These are phyloP conservation scores for Citrullus mucosospermus DNA, from an alignment of 306 rosid genomes.

Conservation along the genomic window DNA sequence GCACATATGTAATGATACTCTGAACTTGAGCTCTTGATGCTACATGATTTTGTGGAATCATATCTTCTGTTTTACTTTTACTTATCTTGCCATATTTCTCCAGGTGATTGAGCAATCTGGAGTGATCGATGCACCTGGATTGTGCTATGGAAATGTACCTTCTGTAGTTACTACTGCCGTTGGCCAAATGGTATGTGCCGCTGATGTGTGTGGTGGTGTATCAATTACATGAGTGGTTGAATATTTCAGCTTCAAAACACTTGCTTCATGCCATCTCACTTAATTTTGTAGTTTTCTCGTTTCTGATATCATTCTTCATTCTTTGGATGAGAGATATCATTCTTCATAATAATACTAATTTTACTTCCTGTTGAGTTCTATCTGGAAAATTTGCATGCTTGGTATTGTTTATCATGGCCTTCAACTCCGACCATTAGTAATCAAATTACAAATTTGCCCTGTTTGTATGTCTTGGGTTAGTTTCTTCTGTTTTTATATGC, in stretches of 20 bases:
- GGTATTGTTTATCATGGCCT: neutral
- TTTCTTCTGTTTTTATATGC: neutral
- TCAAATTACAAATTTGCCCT: neutral
- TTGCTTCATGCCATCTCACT: neutral
- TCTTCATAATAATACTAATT: neutral
- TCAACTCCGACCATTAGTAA: neutral
- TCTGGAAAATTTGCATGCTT: neutral
- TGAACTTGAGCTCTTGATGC: neutral
- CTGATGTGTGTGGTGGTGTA: neutral
- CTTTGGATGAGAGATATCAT: neutral
- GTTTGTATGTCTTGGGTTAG: neutral
- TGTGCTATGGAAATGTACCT: conserved; percentile 32
- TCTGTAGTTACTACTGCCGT: conserved; percentile 69
- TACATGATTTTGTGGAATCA: neutral
- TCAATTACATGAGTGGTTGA: neutral
- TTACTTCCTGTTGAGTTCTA: neutral
- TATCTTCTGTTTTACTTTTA: neutral
- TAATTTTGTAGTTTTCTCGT: neutral
- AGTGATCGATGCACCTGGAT: conserved; percentile 51
- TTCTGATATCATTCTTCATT: neutral
- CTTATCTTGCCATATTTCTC: conserved; percentile 2
- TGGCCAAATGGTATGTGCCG: conserved; percentile 69
- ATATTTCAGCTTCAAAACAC: neutral
- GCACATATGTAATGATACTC: neutral
- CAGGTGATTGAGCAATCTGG: conserved; percentile 82